phyloP scores from a whole-genome alignment of 2,329 filamentous ascomycete genomes.

The Stemphylium beticola region DNA sequence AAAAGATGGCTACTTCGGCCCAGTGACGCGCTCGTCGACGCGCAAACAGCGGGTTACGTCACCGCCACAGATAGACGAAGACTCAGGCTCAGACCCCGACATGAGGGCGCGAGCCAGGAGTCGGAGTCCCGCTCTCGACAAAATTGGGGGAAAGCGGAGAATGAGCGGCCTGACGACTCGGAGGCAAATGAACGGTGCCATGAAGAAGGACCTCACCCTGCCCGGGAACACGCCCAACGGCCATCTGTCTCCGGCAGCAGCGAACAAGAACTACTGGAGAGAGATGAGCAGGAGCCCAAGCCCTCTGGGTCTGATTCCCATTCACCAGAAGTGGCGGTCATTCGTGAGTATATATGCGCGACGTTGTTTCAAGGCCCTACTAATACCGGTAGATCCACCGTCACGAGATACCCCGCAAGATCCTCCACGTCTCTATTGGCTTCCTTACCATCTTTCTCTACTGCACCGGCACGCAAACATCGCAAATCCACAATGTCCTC shows the following conservation, averaged over 20 bases:
- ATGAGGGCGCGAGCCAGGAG: conserved; percentile 72
- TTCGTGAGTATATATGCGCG: conserved; percentile 64
- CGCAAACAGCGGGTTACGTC: conserved; percentile 62
- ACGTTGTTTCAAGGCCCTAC: not conserved
- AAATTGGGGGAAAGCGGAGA: conserved; percentile 49
- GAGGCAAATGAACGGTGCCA: conserved; percentile 44
- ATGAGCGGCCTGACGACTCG: conserved; percentile 61
- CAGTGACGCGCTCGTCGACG: conserved; percentile 77
- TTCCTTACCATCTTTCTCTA: conserved; percentile 92
- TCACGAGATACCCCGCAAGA: conserved; percentile 94
- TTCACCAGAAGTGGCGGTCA: conserved; percentile 87
- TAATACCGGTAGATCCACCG: conserved; percentile 68
- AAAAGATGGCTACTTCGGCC: conserved; percentile 70
- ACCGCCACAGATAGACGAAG: conserved; percentile 67
- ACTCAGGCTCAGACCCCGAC: conserved; percentile 61
- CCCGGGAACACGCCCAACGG: conserved; percentile 63
- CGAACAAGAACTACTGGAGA: conserved; percentile 77
- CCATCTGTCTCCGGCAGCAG: conserved; percentile 70
- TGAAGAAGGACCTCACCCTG: conserved; percentile 51
- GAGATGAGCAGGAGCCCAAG: conserved; percentile 91
- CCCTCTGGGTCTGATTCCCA: conserved; percentile 90
- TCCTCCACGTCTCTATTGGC: conserved; percentile 93
- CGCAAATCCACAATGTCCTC: conserved; percentile 81
- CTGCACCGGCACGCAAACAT: conserved; percentile 75
- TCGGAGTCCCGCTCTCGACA: conserved; percentile 66